A percentile compares a stretch with the other conserved stretches of the same genome.
phyloP scores from a whole-genome alignment of 2,329 filamentous ascomycete species.

The Dendrostoma leiphaemia region DNA sequence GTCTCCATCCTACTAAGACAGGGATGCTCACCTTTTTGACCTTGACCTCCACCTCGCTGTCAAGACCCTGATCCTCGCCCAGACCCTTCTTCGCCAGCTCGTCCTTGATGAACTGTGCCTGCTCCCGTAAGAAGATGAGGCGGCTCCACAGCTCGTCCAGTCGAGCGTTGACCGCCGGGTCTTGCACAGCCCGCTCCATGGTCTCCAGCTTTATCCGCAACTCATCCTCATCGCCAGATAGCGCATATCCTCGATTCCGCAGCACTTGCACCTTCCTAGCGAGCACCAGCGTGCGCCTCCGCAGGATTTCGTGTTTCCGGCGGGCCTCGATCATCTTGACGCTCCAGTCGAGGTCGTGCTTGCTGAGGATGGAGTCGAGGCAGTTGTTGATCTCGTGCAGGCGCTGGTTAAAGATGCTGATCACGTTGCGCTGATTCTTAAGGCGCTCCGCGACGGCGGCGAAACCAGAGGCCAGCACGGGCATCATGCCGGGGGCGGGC shows the following conservation, averaged over 20 bases:
- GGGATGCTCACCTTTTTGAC: slow-evolving; percentile 66
- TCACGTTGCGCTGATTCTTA: slow-evolving; percentile 66
- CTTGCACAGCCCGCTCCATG: slow-evolving; percentile 68
- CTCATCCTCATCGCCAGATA: slow-evolving; percentile 77
- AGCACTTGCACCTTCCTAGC: slow-evolving; percentile 79
- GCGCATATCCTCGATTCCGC: slow-evolving; percentile 76
- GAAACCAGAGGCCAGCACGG: slow-evolving; percentile 74
- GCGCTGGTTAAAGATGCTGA: slow-evolving; percentile 67
- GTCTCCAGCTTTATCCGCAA: slow-evolving; percentile 68
- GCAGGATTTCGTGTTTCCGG: slow-evolving; percentile 69
- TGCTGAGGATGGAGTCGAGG: slow-evolving; percentile 68
- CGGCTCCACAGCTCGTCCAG: slow-evolving; percentile 86
- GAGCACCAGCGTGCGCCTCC: slow-evolving; percentile 70
- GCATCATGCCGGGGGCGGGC: slow-evolving; percentile 73
- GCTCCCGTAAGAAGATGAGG: slow-evolving; percentile 70
- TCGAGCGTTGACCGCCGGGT: slow-evolving; percentile 71
- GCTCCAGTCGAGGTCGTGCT: slow-evolving; percentile 74
- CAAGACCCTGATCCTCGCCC: slow-evolving; percentile 55
- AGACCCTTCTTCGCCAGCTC: slow-evolving; percentile 69
- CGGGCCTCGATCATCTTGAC: slow-evolving; percentile 71
- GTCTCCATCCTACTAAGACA: no score
- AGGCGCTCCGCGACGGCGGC: slow-evolving; percentile 69
- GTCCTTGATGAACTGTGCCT: slow-evolving; percentile 68
- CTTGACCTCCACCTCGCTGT: slow-evolving; percentile 68
- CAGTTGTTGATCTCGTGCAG: slow-evolving; percentile 78